These are phyloP conservation scores for Paracoccidioides lutzii DNA, from an alignment of 2,329 filamentous ascomycete genomes.

Conservation along the genomic window DNA sequence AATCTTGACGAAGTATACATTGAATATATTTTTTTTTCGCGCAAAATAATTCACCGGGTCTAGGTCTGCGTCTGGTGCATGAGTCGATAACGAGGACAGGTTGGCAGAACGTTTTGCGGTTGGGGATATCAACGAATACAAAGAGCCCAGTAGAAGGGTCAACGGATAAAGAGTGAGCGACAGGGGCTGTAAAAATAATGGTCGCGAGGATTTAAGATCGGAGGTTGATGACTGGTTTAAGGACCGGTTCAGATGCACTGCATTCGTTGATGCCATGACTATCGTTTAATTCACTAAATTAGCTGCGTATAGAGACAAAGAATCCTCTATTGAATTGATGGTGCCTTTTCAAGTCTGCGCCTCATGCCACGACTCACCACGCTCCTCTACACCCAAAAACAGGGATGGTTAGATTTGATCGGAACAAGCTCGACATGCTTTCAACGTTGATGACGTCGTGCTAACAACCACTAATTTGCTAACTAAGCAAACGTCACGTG, in stretches of 20 bases:
- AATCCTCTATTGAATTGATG: neutral
- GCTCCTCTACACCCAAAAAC: neutral
- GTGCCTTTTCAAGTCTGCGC: neutral
- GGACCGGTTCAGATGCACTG: neutral
- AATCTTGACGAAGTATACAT: constrained; percentile 83
- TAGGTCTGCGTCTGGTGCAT: neutral
- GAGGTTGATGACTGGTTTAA: neutral
- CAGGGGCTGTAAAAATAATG: constrained; percentile 23
- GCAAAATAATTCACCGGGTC: constrained; percentile 60
- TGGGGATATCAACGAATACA: constrained; percentile 70
- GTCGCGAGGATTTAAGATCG: neutral
- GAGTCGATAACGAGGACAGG: constrained; percentile 33
- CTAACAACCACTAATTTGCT: neutral
- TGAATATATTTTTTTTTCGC: constrained; percentile 84
- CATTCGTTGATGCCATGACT: neutral
- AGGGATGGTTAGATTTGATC: neutral
- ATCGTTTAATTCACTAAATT: neutral
- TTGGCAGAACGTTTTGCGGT: constrained; percentile 48
- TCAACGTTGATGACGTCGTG: neutral
- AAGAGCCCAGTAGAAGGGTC: constrained; percentile 65
- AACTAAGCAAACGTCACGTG: no score
- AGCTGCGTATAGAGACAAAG: neutral
- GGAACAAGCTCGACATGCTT: neutral
- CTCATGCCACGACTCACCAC: neutral
- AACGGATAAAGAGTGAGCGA: constrained; percentile 60